Evolutionary conservation across 176 grass and related monocot genomes (phyloP).

Genomic region (Hordeum vulgare): DNA sequence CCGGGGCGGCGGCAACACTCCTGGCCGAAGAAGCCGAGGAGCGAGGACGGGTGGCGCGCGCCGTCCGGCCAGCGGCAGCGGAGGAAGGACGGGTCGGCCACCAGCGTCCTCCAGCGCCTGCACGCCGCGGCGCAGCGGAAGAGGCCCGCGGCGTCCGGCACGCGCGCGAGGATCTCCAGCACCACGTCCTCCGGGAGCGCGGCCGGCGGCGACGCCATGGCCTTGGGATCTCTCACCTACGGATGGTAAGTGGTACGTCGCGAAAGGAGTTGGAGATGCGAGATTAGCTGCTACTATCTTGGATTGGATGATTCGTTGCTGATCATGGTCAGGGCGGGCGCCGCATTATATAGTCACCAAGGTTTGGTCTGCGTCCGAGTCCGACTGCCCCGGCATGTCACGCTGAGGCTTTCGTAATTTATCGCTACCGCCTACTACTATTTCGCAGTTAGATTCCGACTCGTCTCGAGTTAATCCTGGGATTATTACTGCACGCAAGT

Average conservation of each 20-base stretch:
- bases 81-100: not conserved
- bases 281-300: not conserved
- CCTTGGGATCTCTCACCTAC: not conserved
- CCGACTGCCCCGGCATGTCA: not conserved
- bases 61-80: not conserved
- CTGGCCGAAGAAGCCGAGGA: conserved; percentile 3
- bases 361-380: not conserved
- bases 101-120: not conserved
- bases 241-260: not conserved
- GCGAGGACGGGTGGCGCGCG: not conserved
- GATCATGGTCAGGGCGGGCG: not conserved
- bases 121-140: conserved; percentile 7
- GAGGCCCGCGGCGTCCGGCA: not conserved
- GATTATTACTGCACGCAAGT: not conserved
- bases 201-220: not conserved
- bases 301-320: not conserved
- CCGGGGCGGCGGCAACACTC: too few relatives aligned
- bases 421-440: not conserved
- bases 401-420: not conserved
- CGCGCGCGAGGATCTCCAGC: not conserved
- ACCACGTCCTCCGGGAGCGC: not conserved
- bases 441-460: not conserved
- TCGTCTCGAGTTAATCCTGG: not conserved
- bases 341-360: not conserved
- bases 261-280: not conserved